These are phyloP conservation scores for Neurospora sp. DNA, from an alignment of 495 filamentous ascomycete species.

Conservation along the genomic window DNA sequence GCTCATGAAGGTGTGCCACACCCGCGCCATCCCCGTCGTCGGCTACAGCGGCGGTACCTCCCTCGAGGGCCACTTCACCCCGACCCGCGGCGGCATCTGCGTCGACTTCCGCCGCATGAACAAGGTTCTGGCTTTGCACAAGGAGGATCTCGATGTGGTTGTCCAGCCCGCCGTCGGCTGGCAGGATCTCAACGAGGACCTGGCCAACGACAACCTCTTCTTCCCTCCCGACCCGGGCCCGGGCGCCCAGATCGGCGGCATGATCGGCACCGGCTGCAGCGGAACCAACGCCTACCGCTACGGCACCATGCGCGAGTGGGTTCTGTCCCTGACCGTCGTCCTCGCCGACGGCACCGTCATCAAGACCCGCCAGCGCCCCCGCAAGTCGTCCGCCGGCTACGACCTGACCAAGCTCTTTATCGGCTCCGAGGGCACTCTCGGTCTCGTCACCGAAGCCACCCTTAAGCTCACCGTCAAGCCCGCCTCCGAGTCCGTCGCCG, in stretches of 20 bases:
- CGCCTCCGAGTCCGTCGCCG: constrained; percentile 68
- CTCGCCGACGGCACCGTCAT: constrained; percentile 86
- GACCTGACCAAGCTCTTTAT: constrained; percentile 75
- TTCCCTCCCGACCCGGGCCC: constrained; percentile 79
- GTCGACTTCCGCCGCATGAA: constrained; percentile 72
- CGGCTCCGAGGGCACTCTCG: constrained; percentile 69
- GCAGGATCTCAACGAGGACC: constrained; percentile 65
- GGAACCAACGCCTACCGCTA: constrained; percentile 92
- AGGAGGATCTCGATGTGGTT: constrained; percentile 69
- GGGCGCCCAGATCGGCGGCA: constrained; percentile 84
- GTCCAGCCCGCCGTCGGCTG: constrained; percentile 77
- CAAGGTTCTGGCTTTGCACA: constrained; percentile 58
- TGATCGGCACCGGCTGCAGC: constrained; percentile 89
- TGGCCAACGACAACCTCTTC: constrained; percentile 59
- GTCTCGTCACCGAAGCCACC: constrained; percentile 66
- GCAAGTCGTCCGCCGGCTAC: constrained; percentile 80
- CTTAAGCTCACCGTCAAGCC: constrained; percentile 77
- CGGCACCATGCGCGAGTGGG: constrained; percentile 96
- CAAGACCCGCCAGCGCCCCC: constrained; percentile 68
- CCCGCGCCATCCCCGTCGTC: constrained; percentile 60
- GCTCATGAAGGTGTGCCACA: constrained; percentile 69
- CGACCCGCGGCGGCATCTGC: constrained; percentile 65
- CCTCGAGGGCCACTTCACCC: constrained; percentile 70
- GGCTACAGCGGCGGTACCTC: constrained; percentile 68
- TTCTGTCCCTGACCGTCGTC: constrained; percentile 81